phyloP scores from a whole-genome alignment of 768 basidiomycete species.

The Inosperma sp. region DNA sequence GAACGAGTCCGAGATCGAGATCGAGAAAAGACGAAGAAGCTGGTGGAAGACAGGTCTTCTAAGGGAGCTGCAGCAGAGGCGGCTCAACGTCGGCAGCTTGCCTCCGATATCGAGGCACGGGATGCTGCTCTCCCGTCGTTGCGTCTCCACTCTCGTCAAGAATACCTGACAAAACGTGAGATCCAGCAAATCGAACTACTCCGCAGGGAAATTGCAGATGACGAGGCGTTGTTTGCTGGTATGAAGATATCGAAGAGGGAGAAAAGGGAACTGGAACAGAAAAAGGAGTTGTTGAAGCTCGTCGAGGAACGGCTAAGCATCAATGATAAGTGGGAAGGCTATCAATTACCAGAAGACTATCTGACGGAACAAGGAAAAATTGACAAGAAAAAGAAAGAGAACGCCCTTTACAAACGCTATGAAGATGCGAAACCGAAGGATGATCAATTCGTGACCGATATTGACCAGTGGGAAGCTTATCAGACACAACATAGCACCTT shows the following conservation, averaged over 20 bases:
- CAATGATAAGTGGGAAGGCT: slow-evolving; percentile 94
- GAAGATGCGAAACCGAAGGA: slow-evolving; percentile 90
- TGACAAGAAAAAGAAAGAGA: slow-evolving; percentile 93
- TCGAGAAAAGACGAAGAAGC: slow-evolving; percentile 78
- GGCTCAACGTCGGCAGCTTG: slow-evolving; percentile 71
- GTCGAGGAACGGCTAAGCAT: slow-evolving; percentile 94
- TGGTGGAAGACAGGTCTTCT: slow-evolving; percentile 90
- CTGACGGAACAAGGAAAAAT: slow-evolving; percentile 98
- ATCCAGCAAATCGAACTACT: slow-evolving; percentile 92
- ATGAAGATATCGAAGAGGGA: slow-evolving; percentile 90
- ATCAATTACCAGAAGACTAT: slow-evolving; percentile 96
- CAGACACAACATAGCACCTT: slow-evolving; percentile 89
- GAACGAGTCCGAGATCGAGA: slow-evolving; percentile 82
- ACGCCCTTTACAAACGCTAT: slow-evolving; percentile 89
- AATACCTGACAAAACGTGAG: slow-evolving; percentile 96
- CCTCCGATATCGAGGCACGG: slow-evolving; percentile 68
- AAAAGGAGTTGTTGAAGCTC: slow-evolving; percentile 86
- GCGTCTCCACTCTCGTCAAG: slow-evolving; percentile 85
- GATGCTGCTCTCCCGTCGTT: slow-evolving; percentile 58
- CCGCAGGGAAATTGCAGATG: slow-evolving; percentile 89
- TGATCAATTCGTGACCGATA: slow-evolving; percentile 92
- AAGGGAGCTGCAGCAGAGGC: slow-evolving; percentile 83
- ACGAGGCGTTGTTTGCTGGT: slow-evolving; percentile 83
- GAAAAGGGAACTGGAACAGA: slow-evolving; percentile 72
- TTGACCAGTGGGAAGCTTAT: slow-evolving; percentile 95